Conservation (phyloP, 2,329 filamentous ascomycete genomes). For the Fusarium domesticum region DNA sequence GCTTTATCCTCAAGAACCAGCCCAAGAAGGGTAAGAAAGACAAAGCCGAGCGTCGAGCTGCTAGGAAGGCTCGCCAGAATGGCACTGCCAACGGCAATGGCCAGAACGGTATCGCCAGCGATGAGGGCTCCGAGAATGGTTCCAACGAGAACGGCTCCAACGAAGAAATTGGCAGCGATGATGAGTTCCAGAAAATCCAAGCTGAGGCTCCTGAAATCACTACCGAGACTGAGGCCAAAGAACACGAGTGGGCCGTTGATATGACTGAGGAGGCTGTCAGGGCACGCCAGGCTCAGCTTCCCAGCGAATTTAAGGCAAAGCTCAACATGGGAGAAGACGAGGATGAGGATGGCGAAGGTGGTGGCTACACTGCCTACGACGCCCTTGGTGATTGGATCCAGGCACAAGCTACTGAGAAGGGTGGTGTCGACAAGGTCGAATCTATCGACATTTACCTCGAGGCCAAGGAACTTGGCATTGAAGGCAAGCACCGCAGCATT, state of each 20-base stretch:
- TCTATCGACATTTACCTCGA: constrained; percentile 94
- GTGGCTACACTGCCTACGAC: constrained; percentile 77
- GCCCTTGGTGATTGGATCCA: constrained; percentile 91
- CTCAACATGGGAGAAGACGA: constrained; percentile 79
- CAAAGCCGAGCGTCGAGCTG: constrained; percentile 88
- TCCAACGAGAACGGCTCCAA: constrained; percentile 50
- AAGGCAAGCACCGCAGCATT: constrained; percentile 89
- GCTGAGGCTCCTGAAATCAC: constrained; percentile 50
- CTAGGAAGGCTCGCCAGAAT: constrained; percentile 80
- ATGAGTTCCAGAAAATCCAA: constrained; percentile 85
- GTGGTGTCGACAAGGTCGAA: constrained; percentile 73
- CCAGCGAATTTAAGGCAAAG: constrained; percentile 91
- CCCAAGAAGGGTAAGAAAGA: constrained; percentile 95
- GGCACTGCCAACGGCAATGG: constrained; percentile 46
- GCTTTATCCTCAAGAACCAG: constrained; percentile 95
- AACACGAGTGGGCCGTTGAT: constrained; percentile 94
- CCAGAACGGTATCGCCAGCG: constrained; percentile 60
- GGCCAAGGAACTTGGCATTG: constrained; percentile 93
- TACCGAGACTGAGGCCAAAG: constrained; percentile 63
- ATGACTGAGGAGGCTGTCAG: constrained; percentile 94
- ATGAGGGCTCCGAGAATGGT: constrained; percentile 49
- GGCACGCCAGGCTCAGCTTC: constrained; percentile 87
- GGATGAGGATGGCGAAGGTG: constrained; percentile 76
- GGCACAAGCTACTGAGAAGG: constrained; percentile 66
- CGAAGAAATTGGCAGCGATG: constrained; percentile 76